Evolutionary conservation across 192 early-diverging fungal species (phyloP), one percentile per base, ranked within the genome.

Genomic region (Backusella parvicylindrica): DNA sequence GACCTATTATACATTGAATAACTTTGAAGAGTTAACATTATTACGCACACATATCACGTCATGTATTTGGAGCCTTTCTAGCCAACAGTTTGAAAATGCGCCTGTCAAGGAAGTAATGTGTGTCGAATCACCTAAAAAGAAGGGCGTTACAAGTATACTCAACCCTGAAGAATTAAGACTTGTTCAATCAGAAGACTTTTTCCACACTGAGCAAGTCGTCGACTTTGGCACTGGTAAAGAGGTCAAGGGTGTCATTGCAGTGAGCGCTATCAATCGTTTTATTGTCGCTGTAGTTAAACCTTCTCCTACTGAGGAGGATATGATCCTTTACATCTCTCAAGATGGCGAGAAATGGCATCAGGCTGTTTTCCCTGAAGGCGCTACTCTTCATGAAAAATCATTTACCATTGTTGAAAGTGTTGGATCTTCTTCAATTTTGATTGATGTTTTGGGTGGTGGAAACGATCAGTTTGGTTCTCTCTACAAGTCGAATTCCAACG

Each of bases 381-480:
- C 85, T 21, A 78, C 76, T 9, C 53, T 73, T 30, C 74, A 84
- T 60, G 86, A 91, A 76, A 84, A 93, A 72, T 89, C 93, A 7
- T 97, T 92, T 82, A 96, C 96, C 16, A 87, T 97, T 41, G 85
- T 97, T 23, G 95, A 97, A 76, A 96, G 96, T 6, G 87, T 90
- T 8, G 72, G 85, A 6, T 80, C 92, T 60, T 85, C 93, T 18
- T 47, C 68, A 6, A 82, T 98, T 41, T 78, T 94, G 31, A 89
- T 98, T 9, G 95, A 95, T 76, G 86, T 95, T 7, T 70, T 91
- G 70, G 81, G 74, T n/a, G 72, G 80, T 3, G 68, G 76, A 0
- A 71, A 75, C 3, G 75, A 80, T 37, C 53, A 83, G 1, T 88
- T 83, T 28, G 96, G 96, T 16, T 86, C 88, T 15, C 84, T 99